Evolutionary conservation across 1,284 basidiomycete genomes (phyloP).

Genomic region (Moesziomyces sp.): DNA sequence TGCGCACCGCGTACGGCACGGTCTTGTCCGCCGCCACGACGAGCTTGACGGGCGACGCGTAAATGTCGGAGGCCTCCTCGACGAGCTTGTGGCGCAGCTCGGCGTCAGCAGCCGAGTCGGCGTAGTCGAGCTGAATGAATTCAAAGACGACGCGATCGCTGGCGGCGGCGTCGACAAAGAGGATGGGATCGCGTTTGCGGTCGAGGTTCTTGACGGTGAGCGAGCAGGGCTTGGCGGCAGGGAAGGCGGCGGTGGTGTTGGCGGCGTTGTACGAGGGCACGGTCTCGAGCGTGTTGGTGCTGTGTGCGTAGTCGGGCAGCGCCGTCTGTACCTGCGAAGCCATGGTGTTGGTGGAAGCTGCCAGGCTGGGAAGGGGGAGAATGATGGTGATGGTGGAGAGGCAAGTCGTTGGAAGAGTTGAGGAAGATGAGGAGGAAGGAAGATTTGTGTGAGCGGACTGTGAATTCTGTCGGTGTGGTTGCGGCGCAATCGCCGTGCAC

Average conservation of each 20-base stretch:
- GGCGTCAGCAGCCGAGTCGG: slow-evolving; percentile 12
- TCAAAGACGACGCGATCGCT: slow-evolving; percentile 32
- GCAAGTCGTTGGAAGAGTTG: not conserved
- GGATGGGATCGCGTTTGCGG: slow-evolving; percentile 32
- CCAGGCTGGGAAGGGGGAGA: too few relatives aligned
- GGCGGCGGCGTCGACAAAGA: slow-evolving; percentile 20
- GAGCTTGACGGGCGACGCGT: slow-evolving; percentile 29
- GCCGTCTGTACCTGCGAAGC: slow-evolving; percentile 9
- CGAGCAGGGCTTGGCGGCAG: slow-evolving; percentile 32
- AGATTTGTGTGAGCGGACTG: not conserved
- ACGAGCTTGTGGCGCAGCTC: slow-evolving; percentile 28
- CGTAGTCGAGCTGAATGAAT: slow-evolving; percentile 33
- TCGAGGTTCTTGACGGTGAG: slow-evolving; percentile 45
- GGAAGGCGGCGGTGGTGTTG: slow-evolving; percentile 28
- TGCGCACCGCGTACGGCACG: slow-evolving; percentile 33
- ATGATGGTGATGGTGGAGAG: not conserved
- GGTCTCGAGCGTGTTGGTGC: slow-evolving; percentile 34
- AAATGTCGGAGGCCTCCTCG: slow-evolving; percentile 16
- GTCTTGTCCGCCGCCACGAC: slow-evolving; percentile 18
- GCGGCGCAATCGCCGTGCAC: too few relatives aligned
- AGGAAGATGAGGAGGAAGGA: slow-evolving; percentile 10
- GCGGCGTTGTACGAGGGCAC: slow-evolving; percentile 39
- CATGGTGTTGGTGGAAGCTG: slow-evolving; percentile 13
- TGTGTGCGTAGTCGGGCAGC: slow-evolving; percentile 30
- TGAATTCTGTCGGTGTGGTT: not conserved